phyloP scores from a whole-genome alignment of 495 filamentous ascomycete genomes.

The Aspergillus hancockii region DNA sequence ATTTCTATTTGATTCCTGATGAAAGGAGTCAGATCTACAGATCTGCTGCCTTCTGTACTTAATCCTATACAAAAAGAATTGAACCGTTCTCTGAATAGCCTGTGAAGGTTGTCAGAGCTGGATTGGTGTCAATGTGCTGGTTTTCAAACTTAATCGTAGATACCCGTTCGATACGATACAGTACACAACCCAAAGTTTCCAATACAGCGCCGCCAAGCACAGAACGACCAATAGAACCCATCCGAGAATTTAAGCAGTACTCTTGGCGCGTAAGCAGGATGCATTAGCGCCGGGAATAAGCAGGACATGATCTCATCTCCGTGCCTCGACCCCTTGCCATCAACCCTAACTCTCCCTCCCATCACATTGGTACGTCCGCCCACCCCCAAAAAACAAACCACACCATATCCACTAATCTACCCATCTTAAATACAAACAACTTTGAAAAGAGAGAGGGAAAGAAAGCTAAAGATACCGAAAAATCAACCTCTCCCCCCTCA shows the following conservation, averaged over 20 bases:
- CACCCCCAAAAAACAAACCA: neutral
- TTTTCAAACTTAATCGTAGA: no score
- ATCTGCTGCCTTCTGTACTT: neutral
- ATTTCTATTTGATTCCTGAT: neutral
- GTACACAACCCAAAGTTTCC: neutral
- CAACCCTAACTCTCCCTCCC: neutral
- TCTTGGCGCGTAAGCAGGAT: slow-evolving; percentile 8
- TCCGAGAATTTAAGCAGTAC: neutral
- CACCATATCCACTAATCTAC: neutral
- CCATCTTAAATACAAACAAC: no score
- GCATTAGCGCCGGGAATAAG: slow-evolving; percentile 14
- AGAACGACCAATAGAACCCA: neutral
- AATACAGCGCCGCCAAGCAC: neutral
- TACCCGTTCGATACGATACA: no score
- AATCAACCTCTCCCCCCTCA: slow-evolving; percentile 49
- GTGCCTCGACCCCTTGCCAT: neutral
- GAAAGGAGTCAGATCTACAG: neutral
- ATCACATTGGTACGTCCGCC: neutral
- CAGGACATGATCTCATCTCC: neutral
- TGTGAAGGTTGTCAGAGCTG: neutral
- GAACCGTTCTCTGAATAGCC: neutral
- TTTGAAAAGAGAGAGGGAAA: neutral
- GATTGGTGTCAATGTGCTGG: neutral
- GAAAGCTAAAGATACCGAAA: slow-evolving; percentile 38
- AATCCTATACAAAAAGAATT: neutral